Base-by-base conservation (phyloP, 1,284 basidiomycete genomes). In the Sparassis latifolia region DNA sequence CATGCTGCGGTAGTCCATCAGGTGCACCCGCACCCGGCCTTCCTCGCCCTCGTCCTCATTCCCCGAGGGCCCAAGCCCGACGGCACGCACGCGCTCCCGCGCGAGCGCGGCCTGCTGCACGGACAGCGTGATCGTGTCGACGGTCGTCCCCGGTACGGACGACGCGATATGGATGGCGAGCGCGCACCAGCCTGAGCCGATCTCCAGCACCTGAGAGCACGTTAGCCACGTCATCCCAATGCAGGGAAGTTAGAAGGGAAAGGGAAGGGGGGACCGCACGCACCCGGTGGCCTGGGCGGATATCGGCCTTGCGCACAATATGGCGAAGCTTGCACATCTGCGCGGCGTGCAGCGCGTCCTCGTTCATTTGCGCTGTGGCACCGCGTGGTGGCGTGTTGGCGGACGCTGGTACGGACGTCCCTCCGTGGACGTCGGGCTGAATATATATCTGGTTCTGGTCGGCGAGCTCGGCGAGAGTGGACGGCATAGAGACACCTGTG, bases 161-260 rank as follows among this genome's bases (percentile, higher is more conserved):
- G 69, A 65, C 2, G 76, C 75, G 42, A 86, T 79, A 47, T 81
- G 76, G 50, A 90, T 83, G 2, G 89, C 80, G 55, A 92, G 74
- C 3, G 82, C 80, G 2, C 89, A 89, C 88, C 89, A 92, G 1
- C 89, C 89, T 30, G 83, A 84, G 9, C 88, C 89, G 52, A 92
- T 89, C 63, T 92, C 89, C 33, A 92, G 75, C 0, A 66, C 59
- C 64, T 66, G 52, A 12, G n/a, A n/a, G n/a, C n/a, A n/a, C n/a
- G n/a, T n/a, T n/a, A n/a, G n/a, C n/a, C n/a, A n/a, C n/a, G n/a
- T n/a, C n/a, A n/a, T n/a, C n/a, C n/a, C n/a, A n/a, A n/a, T n/a
- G n/a, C n/a, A n/a, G n/a, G n/a, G n/a, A n/a, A n/a, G n/a, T n/a
- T n/a, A n/a, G n/a, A n/a, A n/a, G n/a, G n/a, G n/a, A n/a, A n/a